phyloP scores from a whole-genome alignment of 805 yeast genomes.

The Starmerella apicola region DNA sequence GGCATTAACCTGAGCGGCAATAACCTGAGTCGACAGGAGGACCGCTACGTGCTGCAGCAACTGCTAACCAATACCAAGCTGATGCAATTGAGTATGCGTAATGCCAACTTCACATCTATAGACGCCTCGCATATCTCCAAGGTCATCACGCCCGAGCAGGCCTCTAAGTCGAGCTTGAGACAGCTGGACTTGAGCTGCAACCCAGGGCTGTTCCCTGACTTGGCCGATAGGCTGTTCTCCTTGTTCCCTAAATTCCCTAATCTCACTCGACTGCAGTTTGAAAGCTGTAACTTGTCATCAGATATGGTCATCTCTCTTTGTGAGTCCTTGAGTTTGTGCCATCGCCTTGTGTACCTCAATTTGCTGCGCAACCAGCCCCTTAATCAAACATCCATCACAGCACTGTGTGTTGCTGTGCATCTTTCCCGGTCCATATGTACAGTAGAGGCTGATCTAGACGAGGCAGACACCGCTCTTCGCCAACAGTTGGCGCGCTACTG shows the following conservation, averaged over 20 bases:
- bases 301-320: constrained; percentile 48
- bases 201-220: constrained; percentile 51
- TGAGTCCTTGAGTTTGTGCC: constrained; percentile 58
- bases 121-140: constrained; percentile 10
- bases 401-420: constrained; percentile 59
- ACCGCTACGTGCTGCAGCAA: constrained; percentile 19
- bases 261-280: constrained; percentile 58
- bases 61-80: constrained; percentile 30
- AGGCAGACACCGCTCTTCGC: constrained; percentile 48
- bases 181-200: constrained; percentile 69
- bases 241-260: constrained; percentile 57
- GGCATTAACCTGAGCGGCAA: constrained; percentile 83
- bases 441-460: constrained; percentile 52
- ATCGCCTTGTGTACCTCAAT: constrained; percentile 54
- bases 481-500: constrained; percentile 68
- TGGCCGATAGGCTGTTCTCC: constrained; percentile 44
- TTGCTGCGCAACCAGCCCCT: constrained; percentile 49
- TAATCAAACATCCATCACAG: constrained; percentile 47
- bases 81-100: constrained; percentile 45
- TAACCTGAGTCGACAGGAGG: constrained; percentile 33
- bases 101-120: constrained; percentile 12
- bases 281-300: constrained; percentile 47
- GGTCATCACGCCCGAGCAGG: constrained; percentile 36
- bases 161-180: constrained; percentile 41
- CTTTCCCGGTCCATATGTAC: constrained; percentile 52